Conservation (phyloP, 1,139 yeast species). For the Saccharomyces hybrid region DNA sequence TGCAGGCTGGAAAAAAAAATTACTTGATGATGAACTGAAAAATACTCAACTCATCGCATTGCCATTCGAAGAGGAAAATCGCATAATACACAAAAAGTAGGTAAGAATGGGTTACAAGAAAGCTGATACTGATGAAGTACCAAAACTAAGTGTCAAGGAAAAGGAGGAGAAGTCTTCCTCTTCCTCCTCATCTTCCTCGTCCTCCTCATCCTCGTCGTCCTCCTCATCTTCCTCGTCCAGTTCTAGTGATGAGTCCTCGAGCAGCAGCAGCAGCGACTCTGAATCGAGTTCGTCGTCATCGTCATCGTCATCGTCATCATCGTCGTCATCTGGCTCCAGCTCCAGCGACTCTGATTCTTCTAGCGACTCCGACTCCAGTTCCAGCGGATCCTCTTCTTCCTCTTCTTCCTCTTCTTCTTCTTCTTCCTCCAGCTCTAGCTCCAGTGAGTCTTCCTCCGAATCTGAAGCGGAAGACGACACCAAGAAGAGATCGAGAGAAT, state of each 20-base stretch:
- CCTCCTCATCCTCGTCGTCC: conserved; percentile 7
- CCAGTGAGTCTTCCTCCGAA: conserved; percentile 7
- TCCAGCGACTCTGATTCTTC: conserved; percentile 3
- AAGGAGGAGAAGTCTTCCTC: conserved; percentile 13
- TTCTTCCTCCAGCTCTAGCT: conserved; percentile 8
- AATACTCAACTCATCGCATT: neutral
- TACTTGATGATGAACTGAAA: neutral
- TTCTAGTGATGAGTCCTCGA: conserved; percentile 8
- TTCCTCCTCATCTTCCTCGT: neutral
- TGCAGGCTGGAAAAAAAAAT: neutral
- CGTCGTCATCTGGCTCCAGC: conserved; percentile 9
- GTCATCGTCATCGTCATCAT: conserved; percentile 1
- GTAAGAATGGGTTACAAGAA: conserved; percentile 14
- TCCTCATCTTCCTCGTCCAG: conserved; percentile 10
- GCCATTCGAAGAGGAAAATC: neutral
- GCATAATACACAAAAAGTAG: neutral
- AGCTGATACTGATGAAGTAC: conserved; percentile 15
- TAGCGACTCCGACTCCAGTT: neutral
- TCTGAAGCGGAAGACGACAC: conserved; percentile 9
- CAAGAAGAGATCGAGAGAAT: conserved; percentile 1
- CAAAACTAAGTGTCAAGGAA: conserved; percentile 27
- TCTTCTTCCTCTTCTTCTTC: no score
- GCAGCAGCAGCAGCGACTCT: conserved; percentile 4
- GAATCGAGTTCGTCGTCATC: conserved; percentile 10
- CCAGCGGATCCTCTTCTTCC: neutral